Base-by-base conservation (phyloP, 202 grass and related monocot species). In the Carex sylvatica region DNA sequence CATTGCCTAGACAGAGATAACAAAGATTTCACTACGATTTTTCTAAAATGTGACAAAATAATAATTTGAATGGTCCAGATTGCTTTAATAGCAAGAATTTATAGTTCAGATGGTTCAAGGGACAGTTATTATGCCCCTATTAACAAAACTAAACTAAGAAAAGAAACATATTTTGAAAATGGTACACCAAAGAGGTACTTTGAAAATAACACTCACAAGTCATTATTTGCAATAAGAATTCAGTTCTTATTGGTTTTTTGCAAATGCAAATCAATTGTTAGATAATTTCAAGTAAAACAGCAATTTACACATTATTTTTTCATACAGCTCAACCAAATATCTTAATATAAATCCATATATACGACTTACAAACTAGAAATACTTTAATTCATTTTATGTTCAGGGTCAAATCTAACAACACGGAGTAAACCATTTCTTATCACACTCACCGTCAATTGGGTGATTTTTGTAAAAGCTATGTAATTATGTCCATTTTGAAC, bases 1-100 rank as follows among this genome's bases (percentile, higher is more conserved):
- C 96, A 99, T 99, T 90, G 96, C 96, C 96, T 99, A 87, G 33
- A 89, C 80, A 87, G 88, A 87, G 40, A 91, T 19, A 81, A 83
- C 65, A 68, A 83, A 38, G 23, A 83, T 59, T 42, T 22, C 62
- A 59, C 11, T 58, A 87, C 81, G 56, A 91, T 76, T 77, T 30
- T 76, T 72, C 36, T 16, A 70, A 72, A 69, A 72, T 49, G 42
- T 26, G n/a, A 51, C 70, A 47, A 14, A 1, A 71, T 7, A 3
- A 51, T 15, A 52, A 28, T 73, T 26, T 28, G 10, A 51, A 73
- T 51, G 22, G n/a, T 8, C 1, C 20, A 52, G 20, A 52, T 52
- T 52, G 20, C 44, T 49, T 28, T 28, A 73, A 52, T 51, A 73
- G 44, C 4, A 72, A 4, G 0, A 11, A 73, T 4, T 28, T 52